These are phyloP conservation scores for Euphorbia tirucalli DNA, from an alignment of 345 rosid genomes.

Conservation along the genomic window DNA sequence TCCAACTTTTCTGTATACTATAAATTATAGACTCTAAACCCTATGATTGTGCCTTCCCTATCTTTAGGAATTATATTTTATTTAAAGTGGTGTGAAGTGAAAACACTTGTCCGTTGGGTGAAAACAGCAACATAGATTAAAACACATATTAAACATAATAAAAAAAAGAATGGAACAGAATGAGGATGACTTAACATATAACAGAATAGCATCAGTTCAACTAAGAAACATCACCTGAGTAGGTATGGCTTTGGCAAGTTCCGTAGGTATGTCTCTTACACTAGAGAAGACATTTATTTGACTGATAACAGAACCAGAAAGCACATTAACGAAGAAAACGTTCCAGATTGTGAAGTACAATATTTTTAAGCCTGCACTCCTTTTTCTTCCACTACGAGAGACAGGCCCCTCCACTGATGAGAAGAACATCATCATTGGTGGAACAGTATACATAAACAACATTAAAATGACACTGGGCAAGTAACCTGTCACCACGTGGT, in stretches of 20 bases:
- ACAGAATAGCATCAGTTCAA: constrained; percentile 6
- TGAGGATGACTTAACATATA: background rate
- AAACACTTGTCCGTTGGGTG: background rate
- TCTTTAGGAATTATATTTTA: background rate
- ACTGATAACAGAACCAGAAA: constrained; percentile 72
- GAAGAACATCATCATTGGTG: constrained; percentile 87
- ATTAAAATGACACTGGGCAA: constrained; percentile 88
- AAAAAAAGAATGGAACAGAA: background rate
- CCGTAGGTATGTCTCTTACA: constrained; percentile 55
- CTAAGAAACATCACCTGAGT: constrained; percentile 51
- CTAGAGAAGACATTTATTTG: constrained; percentile 52
- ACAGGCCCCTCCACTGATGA: constrained; percentile 74
- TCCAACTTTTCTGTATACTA: background rate
- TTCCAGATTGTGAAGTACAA: constrained; percentile 91
- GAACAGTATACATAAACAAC: constrained; percentile 63
- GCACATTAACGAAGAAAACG: constrained; percentile 79
- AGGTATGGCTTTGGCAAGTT: constrained; percentile 76
- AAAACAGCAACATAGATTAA: background rate
- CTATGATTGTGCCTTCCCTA: background rate
- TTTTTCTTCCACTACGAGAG: constrained; percentile 77
- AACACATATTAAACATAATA: background rate
- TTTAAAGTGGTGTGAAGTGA: background rate
- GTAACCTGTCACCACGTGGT: constrained; percentile 76
- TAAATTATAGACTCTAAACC: background rate
- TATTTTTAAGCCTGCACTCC: constrained; percentile 75